These are phyloP conservation scores for Aureobasidium subglaciale DNA, from an alignment of 2,329 filamentous ascomycete genomes.

Conservation along the genomic window DNA sequence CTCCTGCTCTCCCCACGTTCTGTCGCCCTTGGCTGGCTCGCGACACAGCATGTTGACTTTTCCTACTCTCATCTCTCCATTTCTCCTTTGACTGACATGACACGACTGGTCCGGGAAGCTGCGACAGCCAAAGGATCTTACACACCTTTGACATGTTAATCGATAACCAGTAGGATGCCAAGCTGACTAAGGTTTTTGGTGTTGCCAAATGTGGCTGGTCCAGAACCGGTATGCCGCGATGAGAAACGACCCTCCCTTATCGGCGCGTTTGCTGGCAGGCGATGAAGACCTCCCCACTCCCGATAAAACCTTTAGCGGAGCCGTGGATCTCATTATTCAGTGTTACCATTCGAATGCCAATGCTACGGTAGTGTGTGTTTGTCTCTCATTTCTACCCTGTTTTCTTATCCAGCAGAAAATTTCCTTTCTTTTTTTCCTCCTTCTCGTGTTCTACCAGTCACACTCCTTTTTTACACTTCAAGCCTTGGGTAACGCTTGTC, in stretches of 20 bases:
- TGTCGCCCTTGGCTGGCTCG: not conserved
- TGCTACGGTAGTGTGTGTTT: constrained; percentile 6
- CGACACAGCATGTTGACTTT: constrained; percentile 8
- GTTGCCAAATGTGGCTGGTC: constrained; percentile 8
- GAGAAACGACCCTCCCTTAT: constrained; percentile 8
- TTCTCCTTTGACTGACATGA: constrained; percentile 10
- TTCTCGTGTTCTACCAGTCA: not conserved
- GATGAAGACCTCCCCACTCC: constrained; percentile 1
- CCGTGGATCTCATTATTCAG: constrained; percentile 6
- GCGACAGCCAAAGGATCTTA: constrained; percentile 1
- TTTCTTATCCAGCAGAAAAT: not conserved
- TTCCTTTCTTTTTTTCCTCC: not conserved
- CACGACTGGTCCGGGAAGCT: not conserved
- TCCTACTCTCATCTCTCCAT: constrained; percentile 1
- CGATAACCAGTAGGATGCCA: not conserved
- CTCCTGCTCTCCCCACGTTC: constrained; percentile 2
- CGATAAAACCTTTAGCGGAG: constrained; percentile 9
- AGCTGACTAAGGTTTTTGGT: constrained; percentile 1
- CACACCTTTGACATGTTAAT: not conserved
- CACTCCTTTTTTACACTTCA: constrained; percentile 1
- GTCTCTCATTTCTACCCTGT: not conserved
- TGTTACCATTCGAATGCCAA: constrained; percentile 3
- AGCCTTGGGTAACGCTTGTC: constrained; percentile 8
- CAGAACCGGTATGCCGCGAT: not conserved
- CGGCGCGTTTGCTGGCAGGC: constrained; percentile 4